Base-by-base conservation (phyloP, 768 basidiomycete genomes). In the Lactarius hengduanensis region DNA sequence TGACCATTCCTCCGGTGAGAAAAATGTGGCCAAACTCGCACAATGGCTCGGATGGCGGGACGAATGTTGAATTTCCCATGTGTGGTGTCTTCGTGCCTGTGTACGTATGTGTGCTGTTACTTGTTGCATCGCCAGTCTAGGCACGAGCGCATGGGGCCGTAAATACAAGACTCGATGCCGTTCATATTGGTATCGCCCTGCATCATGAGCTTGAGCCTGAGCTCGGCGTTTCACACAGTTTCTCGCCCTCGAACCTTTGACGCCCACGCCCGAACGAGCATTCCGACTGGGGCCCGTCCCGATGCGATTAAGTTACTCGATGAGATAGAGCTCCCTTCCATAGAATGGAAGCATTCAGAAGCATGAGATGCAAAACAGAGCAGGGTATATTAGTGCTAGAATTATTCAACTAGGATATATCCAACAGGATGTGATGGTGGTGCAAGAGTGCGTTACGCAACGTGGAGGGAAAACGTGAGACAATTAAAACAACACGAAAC, bases 331-430 rank as follows among this genome's bases (percentile, higher is more conserved):
- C 26, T 55, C 6, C 50, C 66, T 67, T 67, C 66, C 62, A 67
- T 56, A 55, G 26, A 30, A 63, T 57, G 57, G 65, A 66, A 66
- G 61, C 36, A 3, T 55, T 32, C 40, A 59, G 62, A 67, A 63
- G 62, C 57, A 63, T 62, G 66, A 59, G 54, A 47, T 59, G 61
- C 34, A 30, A 54, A 63, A 53, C 67, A 59, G 55, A 58, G 67
- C 47, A 59, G 68, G 68, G 68, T 69, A 69, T 69, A 69, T 69
- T 69, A 69, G 61, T 67, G 68, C 45, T 69, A 67, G 61, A 67
- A 62, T 62, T 63, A 69, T 67, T 67, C 65, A 66, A 66, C 47
- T 69, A 69, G 57, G 65, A 59, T 69, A 69, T 69, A 67, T 66
- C 64, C 65, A 67, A 67, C 47, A 16, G 32, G 43, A 54, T 59